Base-by-base conservation (phyloP, 495 filamentous ascomycete genomes). In the Podospora pseudocomata region DNA sequence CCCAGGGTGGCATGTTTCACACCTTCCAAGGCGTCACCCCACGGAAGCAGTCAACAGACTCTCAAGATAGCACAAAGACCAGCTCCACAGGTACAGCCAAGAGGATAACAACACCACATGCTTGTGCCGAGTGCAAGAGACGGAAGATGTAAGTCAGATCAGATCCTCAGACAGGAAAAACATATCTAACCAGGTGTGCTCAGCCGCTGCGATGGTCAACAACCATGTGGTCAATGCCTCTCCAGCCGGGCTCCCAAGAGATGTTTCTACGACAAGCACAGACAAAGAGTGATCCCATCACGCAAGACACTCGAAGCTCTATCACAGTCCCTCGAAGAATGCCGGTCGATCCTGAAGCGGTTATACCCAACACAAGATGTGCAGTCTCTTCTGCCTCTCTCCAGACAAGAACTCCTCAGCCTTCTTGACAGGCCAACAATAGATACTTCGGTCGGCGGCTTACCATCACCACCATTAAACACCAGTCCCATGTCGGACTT, bases 221-320 rank as follows among this genome's bases (percentile, higher is more conserved):
- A 87, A 68, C 85, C 85, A 18, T 87, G 85, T 71, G 84, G 84
- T 13, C 85, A 86, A 73, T 87, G 85, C 68, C 81, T 86, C 18
- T 85, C 84, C 6, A 86, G 84, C 71, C 78, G 85, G 34, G 84
- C 84, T 49, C 85, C 84, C 58, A 86, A 86, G 75, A 76, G 83
- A 65, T 87, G 85, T 70, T 86, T 86, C 72, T 87, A 87, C 70
- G 85, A 87, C 75, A 86, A 87, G 77, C 85, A 87, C 74, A 80
- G 85, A 30, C 84, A 87, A 71, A 76, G 85, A 63, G 84, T 87
- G 19, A 86, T 87, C 60, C 85, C 85, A 0, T 87, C 85, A 1
- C 80, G 85, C 71, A 87, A 87, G 80, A 86, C 85, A 3, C 81
- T 87, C 59, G 85, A 87, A 68, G 84, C 84, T 18, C 74, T 87